Percentiles rank a stretch among this genome's conserved stretches.
Evolutionary conservation across 768 basidiomycete species (phyloP).

Genomic region (Amanita muscaria): DNA sequence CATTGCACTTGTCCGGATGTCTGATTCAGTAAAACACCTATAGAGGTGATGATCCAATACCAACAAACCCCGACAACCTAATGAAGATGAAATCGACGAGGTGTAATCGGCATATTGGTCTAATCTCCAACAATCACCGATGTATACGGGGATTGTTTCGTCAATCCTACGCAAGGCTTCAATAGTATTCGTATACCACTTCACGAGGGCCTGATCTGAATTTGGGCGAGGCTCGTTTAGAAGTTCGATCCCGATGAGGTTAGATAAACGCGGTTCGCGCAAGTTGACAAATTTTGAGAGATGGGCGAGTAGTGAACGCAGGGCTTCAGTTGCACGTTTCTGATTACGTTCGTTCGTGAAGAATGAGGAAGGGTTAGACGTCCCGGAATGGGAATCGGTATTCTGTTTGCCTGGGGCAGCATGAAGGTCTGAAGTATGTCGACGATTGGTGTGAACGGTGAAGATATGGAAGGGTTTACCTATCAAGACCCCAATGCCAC

Average conservation of each 20-base stretch:
- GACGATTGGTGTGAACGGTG: neutral
- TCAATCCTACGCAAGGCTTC: constrained; percentile 41
- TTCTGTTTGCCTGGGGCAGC: constrained; percentile 75
- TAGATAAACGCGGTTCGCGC: constrained; percentile 31
- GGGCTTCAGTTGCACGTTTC: constrained; percentile 37
- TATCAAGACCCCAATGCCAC: constrained; percentile 66
- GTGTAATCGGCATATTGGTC: constrained; percentile 54
- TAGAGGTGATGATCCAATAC: constrained; percentile 81
- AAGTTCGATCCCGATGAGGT: constrained; percentile 53
- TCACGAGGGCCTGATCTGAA: constrained; percentile 40
- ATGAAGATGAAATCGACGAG: constrained; percentile 9
- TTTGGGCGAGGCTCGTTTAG: constrained; percentile 50
- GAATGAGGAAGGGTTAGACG: constrained; percentile 42
- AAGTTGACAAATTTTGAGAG: constrained; percentile 17
- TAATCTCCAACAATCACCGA: constrained; percentile 70
- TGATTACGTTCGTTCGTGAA: constrained; percentile 38
- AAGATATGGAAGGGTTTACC: constrained; percentile 28
- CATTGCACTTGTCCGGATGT: constrained; percentile 42
- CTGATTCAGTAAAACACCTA: constrained; percentile 62
- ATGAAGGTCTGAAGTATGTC: constrained; percentile 46
- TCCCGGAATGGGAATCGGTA: constrained; percentile 55
- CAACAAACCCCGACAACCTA: constrained; percentile 26
- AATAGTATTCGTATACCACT: constrained; percentile 59
- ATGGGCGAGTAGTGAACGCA: constrained; percentile 33
- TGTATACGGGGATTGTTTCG: constrained; percentile 54